Conservation (phyloP, 805 yeast genomes). For the Nakazawaea anatomiae region DNA sequence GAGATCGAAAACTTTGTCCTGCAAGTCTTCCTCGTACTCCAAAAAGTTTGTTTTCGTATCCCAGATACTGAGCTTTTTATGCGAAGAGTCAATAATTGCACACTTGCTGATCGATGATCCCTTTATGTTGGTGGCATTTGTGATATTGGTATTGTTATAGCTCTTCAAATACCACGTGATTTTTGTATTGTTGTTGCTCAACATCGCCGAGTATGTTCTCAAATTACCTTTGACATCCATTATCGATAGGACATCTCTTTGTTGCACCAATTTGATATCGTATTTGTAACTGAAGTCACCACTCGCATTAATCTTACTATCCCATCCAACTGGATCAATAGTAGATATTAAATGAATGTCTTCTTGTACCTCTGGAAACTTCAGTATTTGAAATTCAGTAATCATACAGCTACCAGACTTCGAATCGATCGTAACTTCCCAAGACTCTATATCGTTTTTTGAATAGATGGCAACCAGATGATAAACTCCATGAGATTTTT, state of each 20-base stretch:
- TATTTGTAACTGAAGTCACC: constrained; percentile 11
- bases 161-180: constrained; percentile 50
- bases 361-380: constrained; percentile 31
- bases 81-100: constrained; percentile 60
- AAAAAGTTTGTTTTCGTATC: constrained; percentile 62
- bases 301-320: constrained; percentile 11
- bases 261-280: constrained; percentile 15
- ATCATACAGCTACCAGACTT: constrained; percentile 16
- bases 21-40: constrained; percentile 47
- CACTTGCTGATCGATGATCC: constrained; percentile 75
- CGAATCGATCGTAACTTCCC: constrained; percentile 28
- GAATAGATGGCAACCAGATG: constrained; percentile 48
- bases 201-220: constrained; percentile 38
- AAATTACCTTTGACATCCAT: constrained; percentile 49
- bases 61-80: constrained; percentile 65
- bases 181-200: constrained; percentile 16
- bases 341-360: constrained; percentile 40
- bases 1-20: constrained; percentile 49
- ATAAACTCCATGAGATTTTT: constrained; percentile 19
- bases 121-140: constrained; percentile 45
- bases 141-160: constrained; percentile 49
- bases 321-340: constrained; percentile 66
- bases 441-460: constrained; percentile 29
- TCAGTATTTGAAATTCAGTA: constrained; percentile 26
- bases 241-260: constrained; percentile 48